Conservation (phyloP, 106 monocot species). For the Acanthochlamys bracteata region DNA sequence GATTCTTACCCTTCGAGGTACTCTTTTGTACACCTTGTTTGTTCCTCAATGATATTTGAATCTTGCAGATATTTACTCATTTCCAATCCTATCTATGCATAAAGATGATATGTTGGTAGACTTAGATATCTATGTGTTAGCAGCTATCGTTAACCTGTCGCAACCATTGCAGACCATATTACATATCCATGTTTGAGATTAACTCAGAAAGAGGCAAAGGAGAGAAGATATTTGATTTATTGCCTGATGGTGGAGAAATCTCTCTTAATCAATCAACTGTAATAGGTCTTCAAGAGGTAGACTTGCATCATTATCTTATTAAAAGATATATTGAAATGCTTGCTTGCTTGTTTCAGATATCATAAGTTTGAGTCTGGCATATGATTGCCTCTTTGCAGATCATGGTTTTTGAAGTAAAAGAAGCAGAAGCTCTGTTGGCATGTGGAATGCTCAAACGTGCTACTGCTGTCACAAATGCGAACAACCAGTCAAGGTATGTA, state of each 20-base stretch:
- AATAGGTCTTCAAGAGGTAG: conserved; percentile 68
- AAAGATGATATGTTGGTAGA: too few species aligned
- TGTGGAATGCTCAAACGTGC: conserved; percentile 56
- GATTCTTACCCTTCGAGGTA: conserved; percentile 24
- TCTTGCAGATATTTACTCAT: too few species aligned
- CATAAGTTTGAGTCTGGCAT: too few species aligned
- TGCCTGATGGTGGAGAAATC: conserved; percentile 26
- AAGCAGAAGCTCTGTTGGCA: conserved; percentile 54
- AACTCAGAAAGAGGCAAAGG: conserved; percentile 67
- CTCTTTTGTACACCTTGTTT: not conserved
- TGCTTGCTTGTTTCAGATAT: not conserved
- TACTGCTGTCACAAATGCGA: conserved; percentile 77
- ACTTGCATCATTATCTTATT: not conserved
- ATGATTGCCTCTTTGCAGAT: conserved; percentile 30
- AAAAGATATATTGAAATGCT: not conserved
- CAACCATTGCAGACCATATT: conserved; percentile 43
- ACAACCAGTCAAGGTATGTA: conserved; percentile 69
- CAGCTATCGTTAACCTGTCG: not conserved
- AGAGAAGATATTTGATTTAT: conserved; percentile 69
- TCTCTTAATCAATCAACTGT: conserved; percentile 38
- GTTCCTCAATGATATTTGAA: too few species aligned
- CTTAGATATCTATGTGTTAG: too few species aligned
- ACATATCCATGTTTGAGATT: conserved; percentile 85
- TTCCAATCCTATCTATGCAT: too few species aligned
- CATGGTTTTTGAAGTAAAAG: conserved; percentile 34